A percentile compares a stretch with the other conserved stretches of the same genome.
Evolutionary conservation across 192 early-diverging fungal species (phyloP).

Genomic region (Gonapodya prolifera): DNA sequence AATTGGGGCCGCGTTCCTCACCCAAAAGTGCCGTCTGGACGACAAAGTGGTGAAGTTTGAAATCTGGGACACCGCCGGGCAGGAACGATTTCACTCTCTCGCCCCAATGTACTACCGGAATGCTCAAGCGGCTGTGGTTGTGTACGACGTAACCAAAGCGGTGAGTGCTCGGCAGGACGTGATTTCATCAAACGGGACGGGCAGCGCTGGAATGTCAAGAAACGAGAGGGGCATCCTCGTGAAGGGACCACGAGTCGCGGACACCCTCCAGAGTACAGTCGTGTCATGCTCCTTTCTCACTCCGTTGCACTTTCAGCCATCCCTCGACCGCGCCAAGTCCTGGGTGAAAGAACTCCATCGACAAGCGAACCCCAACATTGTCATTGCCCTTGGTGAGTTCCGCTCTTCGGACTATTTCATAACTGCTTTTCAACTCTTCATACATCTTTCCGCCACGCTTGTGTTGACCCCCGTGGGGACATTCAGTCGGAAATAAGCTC

Average conservation of each 20-base stretch:
- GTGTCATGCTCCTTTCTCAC: constrained; percentile 2
- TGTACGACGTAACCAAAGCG: constrained; percentile 87
- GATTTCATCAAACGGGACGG: constrained; percentile 8
- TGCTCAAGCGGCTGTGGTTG: constrained; percentile 92
- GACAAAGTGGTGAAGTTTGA: constrained; percentile 89
- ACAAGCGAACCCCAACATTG: constrained; percentile 88
- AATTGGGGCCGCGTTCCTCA: constrained; percentile 87
- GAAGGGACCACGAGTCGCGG: too few species aligned
- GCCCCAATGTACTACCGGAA: constrained; percentile 96
- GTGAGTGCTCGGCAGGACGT: constrained; percentile 20
- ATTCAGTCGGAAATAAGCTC: constrained; percentile 94
- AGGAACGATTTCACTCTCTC: constrained; percentile 93
- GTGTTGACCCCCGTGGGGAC: too few species aligned
- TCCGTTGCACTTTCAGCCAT: constrained; percentile 30
- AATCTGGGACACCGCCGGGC: constrained; percentile 92
- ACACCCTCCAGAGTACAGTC: too few species aligned
- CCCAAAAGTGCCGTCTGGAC: constrained; percentile 86
- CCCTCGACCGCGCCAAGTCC: constrained; percentile 81
- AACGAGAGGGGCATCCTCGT: too few species aligned
- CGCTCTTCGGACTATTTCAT: too few species aligned
- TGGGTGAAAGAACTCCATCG: constrained; percentile 97
- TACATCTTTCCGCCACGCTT: too few species aligned
- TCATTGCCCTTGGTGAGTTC: constrained; percentile 91
- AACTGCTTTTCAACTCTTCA: too few species aligned
- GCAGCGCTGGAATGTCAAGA: constrained; percentile 27